Conservation (phyloP, 768 basidiomycete species). For the Phylloporus sp. region DNA sequence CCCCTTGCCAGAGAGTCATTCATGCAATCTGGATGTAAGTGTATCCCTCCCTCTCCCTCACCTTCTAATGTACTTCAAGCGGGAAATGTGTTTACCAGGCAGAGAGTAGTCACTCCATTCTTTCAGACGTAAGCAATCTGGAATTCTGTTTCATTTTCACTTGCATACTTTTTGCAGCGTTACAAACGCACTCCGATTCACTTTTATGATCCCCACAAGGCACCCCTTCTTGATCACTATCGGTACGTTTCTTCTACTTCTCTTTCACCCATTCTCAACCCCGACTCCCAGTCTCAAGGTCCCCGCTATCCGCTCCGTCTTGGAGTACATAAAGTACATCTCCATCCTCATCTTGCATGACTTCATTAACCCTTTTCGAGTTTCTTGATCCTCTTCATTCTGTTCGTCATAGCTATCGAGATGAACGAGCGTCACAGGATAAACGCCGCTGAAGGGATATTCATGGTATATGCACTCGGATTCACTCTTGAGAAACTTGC, state of each 20-base stretch:
- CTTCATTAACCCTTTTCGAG: conserved; percentile 25
- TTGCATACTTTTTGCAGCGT: conserved; percentile 48
- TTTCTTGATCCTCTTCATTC: conserved; percentile 75
- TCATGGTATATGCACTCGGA: conserved; percentile 77
- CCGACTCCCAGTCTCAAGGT: conserved; percentile 69
- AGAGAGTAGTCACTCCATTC: conserved; percentile 80
- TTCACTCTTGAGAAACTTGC: conserved; percentile 92
- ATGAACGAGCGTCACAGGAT: conserved; percentile 56
- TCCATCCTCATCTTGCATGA: not conserved
- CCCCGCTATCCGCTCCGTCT: conserved; percentile 82
- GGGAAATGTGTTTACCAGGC: conserved; percentile 92
- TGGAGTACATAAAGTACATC: conserved; percentile 82
- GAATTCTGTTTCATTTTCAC: not conserved
- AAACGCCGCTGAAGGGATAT: conserved; percentile 64
- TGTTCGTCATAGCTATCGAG: conserved; percentile 81
- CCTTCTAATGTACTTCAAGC: conserved; percentile 36
- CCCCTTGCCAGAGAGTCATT: conserved; percentile 88
- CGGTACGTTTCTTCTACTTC: conserved; percentile 47
- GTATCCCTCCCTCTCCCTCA: not conserved
- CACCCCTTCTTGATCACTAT: conserved; percentile 93
- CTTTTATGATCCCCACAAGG: conserved; percentile 92
- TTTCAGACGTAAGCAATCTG: conserved; percentile 71
- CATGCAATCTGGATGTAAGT: conserved; percentile 74
- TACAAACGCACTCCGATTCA: conserved; percentile 91
- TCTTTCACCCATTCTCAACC: not conserved